Base-by-base conservation (phyloP, 2,329 filamentous ascomycete genomes). In the Lachnellula suecica region DNA sequence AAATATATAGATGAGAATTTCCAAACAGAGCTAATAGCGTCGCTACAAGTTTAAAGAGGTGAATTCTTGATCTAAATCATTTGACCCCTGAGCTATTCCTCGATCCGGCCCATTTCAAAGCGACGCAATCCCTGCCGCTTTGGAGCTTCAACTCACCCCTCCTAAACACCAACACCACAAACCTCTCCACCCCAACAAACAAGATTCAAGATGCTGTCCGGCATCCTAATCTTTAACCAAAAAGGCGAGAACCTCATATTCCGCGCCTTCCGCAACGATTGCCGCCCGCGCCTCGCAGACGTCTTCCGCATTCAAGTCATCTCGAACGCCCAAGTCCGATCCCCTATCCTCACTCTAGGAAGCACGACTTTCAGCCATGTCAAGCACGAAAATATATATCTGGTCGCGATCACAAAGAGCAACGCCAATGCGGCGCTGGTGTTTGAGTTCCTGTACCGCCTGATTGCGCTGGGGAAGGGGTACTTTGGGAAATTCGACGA, bases 191-290 rank as follows among this genome's bases (percentile, higher is more conserved):
- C 46, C 19, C 40, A 13, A 19, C 23, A 29, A 20, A 45, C 42
- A 25, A 50, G 44, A 51, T 41, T 59, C 75, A 86, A 67, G 59
- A 99, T 99, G 95, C 80, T 99, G 63, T 97, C 93, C 64, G 94
- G 94, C 54, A 93, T 99, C 68, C 85, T 99, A 63, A 87, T 99
- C 63, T 99, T 99, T 82, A 99, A 99, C 65, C 94, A 99, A 73
- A 99, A 99, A 76, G 94, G 94, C 75, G 94, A 99, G 78, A 97
- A 99, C 74, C 89, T 99, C 69, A 99, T 99, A 73, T 97, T 99
- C 78, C 91, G 94, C 69, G 91, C 94, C 66, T 99, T 99, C 75
- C 91, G 94, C 68, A 96, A 96, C 71, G 95, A 99, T 76, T 97
- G 94, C 75, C 91, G 95, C 52, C 94, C 94, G 50, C 91, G 94